These are phyloP conservation scores for Xylariaceae sp. DNA, from an alignment of 2,329 filamentous ascomycete species.

Conservation along the genomic window DNA sequence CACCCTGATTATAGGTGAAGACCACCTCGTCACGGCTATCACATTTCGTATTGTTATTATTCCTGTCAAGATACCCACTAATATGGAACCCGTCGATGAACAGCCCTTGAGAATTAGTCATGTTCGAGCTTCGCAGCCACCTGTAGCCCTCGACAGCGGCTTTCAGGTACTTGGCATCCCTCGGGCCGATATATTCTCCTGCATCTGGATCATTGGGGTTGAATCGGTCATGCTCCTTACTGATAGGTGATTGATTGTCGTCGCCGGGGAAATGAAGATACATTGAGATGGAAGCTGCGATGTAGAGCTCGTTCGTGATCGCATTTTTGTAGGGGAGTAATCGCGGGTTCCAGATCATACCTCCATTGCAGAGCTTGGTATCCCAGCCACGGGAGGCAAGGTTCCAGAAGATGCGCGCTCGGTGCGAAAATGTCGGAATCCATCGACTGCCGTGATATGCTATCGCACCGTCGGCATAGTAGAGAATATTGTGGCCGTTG, in stretches of 20 bases:
- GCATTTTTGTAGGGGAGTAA: conserved; percentile 88
- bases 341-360: conserved; percentile 86
- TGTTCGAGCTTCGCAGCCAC: conserved; percentile 76
- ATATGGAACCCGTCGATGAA: conserved; percentile 91
- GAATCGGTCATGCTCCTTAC: conserved; percentile 20
- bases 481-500: conserved; percentile 59
- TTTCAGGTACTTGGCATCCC: conserved; percentile 63
- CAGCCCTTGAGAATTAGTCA: conserved; percentile 72
- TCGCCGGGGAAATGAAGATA: conserved; percentile 86
- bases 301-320: conserved; percentile 89
- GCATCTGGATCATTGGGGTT: conserved; percentile 27
- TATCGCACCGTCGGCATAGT: conserved; percentile 45
- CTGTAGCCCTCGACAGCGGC: conserved; percentile 74
- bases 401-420: conserved; percentile 82
- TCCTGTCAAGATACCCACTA: conserved; percentile 55
- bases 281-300: conserved; percentile 82
- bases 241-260: conserved; percentile 65
- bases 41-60: conserved; percentile 66
- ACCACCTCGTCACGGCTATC: conserved; percentile 83
- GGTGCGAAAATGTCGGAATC: conserved; percentile 72
- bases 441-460: conserved; percentile 77
- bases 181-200: conserved; percentile 32
- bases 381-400: conserved; percentile 79
- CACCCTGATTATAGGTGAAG: conserved; percentile 94
- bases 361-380: conserved; percentile 72